These are phyloP conservation scores for Avena sativa DNA, from an alignment of 176 grass and related monocot species.

Conservation along the genomic window DNA sequence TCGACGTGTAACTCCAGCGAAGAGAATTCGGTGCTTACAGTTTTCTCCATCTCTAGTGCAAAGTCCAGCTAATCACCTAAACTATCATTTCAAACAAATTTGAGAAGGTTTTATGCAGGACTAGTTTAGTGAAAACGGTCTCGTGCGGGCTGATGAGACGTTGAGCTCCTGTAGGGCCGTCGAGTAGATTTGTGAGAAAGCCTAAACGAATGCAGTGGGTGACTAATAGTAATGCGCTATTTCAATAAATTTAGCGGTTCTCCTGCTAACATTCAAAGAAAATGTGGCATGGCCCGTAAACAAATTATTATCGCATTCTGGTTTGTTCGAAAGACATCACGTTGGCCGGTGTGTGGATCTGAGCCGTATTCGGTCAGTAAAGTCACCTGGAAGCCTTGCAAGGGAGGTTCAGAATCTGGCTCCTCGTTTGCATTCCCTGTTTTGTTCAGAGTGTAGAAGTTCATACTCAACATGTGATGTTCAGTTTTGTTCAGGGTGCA, in stretches of 20 bases:
- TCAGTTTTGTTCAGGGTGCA: not conserved
- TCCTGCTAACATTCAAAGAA: no score
- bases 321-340: no score
- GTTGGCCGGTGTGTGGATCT: not conserved
- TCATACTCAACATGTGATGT: not conserved
- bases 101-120: not conserved
- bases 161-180: not conserved
- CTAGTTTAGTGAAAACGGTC: not conserved
- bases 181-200: no score
- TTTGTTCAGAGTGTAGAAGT: not conserved
- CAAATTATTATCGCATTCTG: no score
- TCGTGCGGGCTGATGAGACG: not conserved
- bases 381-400: not conserved
- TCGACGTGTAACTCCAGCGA: no score
- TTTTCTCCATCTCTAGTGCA: not conserved
- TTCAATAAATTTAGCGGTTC: no score
- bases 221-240: no score
- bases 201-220: no score
- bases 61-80: not conserved
- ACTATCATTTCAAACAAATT: not conserved
- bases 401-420: not conserved
- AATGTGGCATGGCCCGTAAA: no score
- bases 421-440: not conserved
- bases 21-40: no score
- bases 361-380: not conserved